Evolutionary conservation across 192 early-diverging fungal genomes (phyloP), one percentile per base, ranked within the genome.

Genomic region (Haplosporangium gracile): DNA sequence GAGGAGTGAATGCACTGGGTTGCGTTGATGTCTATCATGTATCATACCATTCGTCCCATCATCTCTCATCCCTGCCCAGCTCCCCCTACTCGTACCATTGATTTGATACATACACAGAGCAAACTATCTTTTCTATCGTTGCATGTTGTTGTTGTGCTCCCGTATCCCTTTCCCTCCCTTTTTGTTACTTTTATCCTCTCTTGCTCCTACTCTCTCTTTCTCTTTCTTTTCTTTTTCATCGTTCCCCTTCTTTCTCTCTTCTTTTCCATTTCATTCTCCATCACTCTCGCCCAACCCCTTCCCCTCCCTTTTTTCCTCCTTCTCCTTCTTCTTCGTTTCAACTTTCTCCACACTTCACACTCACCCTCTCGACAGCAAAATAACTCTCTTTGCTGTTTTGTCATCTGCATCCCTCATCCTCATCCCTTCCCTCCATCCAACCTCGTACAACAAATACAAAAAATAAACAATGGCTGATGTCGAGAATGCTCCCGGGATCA

Each of bases 391-490:
- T 47, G 6, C 5, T 29, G n/a, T 51, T 45, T 45, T 40, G 40
- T 68, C 82, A 78, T 78, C 72, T 60, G 42, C 75, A 60, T 70
- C 74, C 53, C 51, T 45, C 29, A 39, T 42, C 51, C 24, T 79
- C 70, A 72, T 74, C 32, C 49, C 22, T 60, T 72, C 34, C 43
- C 20, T 72, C 18, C 36, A 69, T 43, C 39, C 24, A 38, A 22
- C 22, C 39, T 45, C 20, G 10, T 36, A 70, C 75, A 72, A 49
- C 15, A 49, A 60, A 75, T 42, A 75, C 34, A 53, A 75, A 34
- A 40, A 34, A 7, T 71, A 26, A 36, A 77, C 40, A 39, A 85
- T 85, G 83, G 83, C 82, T 45, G 82, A 85, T 77, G 83, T 85
- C 74, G 83, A 85, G 63, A 72, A 47, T 43, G 81, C 74, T 65